Evolutionary conservation across 2,329 filamentous ascomycete species (phyloP), one percentile per base, ranked within the genome.

Genomic region (Ilyonectria sp.): DNA sequence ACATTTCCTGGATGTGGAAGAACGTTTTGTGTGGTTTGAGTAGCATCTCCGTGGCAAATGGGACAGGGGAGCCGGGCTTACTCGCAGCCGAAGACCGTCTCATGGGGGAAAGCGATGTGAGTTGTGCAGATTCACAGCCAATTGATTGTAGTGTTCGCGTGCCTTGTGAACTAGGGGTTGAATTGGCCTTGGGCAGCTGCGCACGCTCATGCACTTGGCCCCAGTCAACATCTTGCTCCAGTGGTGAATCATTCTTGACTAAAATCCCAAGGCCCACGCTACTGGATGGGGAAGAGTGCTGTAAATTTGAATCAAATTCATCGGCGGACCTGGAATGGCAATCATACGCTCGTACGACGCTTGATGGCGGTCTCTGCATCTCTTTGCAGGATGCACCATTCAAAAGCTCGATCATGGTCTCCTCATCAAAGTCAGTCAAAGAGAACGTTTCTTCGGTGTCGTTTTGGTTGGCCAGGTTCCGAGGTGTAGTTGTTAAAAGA

Each of bases 1-100:
- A 80, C 63, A 91, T 86, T 73, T 92, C 89, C 4, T 87, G 87
- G 26, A 92, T 83, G 29, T 90, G 85, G 71, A 93, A 93, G 74
- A 90, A 92, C 0, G 87, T 89, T 26, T 70, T 76, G 62, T 68
- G 70, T 57, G 74, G 73, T n/a, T 61, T 67, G 19, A 71, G 50
- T 3, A 49, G 66, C 53, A 60, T 50, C 19, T 69, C 49, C 15
- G 55, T 35, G 17, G 40, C 49, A 23, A 57, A 40, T 17, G 15
- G 46, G 6, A 4, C 17, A 11, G 49, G 47, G 35, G 15, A 21
- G 26, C 15, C 21, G 50, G 49, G 13, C 17, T 60, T 65, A 56
- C 56, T 65, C 29, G 59, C 60, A n/a, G 52, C 31, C 40, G 64
- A 64, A 19, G 57, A 60, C 54, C 35, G 60, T 40, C 57, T 60